These are phyloP conservation scores for Phytophthora pinifolia DNA, from an alignment of 352 stramenopile genomes.

Conservation along the genomic window DNA sequence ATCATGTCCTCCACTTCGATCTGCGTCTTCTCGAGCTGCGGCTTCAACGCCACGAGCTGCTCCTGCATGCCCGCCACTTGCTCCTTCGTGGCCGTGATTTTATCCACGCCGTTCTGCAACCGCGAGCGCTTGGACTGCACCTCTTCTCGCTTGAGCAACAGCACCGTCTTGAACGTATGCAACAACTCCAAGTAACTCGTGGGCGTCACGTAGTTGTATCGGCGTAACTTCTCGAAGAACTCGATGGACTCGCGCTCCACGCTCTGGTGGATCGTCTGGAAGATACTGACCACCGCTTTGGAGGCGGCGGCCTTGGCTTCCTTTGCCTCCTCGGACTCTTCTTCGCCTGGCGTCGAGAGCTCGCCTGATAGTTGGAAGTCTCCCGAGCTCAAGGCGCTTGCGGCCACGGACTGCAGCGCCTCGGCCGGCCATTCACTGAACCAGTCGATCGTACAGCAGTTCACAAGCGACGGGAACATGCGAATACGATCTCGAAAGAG, in stretches of 20 bases:
- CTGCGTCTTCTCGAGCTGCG: constrained; percentile 91
- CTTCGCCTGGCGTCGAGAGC: constrained; percentile 8
- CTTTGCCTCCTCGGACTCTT: constrained; percentile 16
- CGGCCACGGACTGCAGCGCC: constrained; percentile 77
- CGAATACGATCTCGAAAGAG: constrained; percentile 92
- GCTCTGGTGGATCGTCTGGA: constrained; percentile 90
- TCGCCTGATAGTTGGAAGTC: constrained; percentile 65
- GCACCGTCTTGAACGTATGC: constrained; percentile 91
- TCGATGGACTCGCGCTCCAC: constrained; percentile 79
- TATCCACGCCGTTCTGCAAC: constrained; percentile 91
- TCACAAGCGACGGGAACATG: constrained; percentile 90
- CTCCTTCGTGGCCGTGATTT: constrained; percentile 92
- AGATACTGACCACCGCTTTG: constrained; percentile 64
- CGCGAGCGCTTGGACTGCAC: constrained; percentile 84
- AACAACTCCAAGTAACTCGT: constrained; percentile 94
- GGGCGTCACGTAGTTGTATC: constrained; percentile 95
- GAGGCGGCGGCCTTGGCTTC: constrained; percentile 19
- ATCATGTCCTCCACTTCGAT: constrained; percentile 94
- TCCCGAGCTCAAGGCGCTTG: constrained; percentile 37
- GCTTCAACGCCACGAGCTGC: constrained; percentile 91
- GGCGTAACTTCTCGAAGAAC: constrained; percentile 86
- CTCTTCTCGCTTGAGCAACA: constrained; percentile 89
- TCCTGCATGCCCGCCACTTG: constrained; percentile 92
- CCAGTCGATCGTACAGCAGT: constrained; percentile 90
- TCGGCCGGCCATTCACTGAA: constrained; percentile 88